Conservation (phyloP, 257 asterid species). For the Primulina huaijiensis region DNA sequence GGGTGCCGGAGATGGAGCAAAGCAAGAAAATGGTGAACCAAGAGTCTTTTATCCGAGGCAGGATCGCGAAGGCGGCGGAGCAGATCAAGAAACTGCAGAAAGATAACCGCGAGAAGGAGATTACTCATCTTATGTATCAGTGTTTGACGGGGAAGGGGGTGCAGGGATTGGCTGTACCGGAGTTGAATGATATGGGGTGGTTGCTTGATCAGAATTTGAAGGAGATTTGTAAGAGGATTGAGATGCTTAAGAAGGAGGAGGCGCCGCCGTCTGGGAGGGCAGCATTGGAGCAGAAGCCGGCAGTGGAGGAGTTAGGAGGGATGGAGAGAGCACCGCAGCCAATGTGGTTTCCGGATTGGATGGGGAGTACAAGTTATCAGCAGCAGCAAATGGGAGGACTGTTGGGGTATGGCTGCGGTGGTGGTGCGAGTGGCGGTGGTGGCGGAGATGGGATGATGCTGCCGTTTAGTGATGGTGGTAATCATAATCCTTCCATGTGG, state of each 20-base stretch:
- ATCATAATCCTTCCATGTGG: conserved; percentile 35
- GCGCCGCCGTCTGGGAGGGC: not conserved
- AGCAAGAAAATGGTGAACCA: conserved; percentile 89
- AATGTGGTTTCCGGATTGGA: conserved; percentile 50
- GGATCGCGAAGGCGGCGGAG: conserved; percentile 62
- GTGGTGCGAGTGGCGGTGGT: not conserved
- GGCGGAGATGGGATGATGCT: conserved; percentile 38
- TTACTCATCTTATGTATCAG: conserved; percentile 63
- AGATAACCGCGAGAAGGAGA: conserved; percentile 71
- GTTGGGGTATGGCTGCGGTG: conserved; percentile 32
- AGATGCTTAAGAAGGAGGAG: conserved; percentile 36
- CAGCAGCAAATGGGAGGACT: conserved; percentile 28
- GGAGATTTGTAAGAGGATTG: conserved; percentile 62
- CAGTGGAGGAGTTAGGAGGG: conserved; percentile 17
- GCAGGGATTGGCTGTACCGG: conserved; percentile 42
- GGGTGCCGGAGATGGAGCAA: conserved; percentile 92
- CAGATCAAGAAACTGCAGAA: conserved; percentile 60
- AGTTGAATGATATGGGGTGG: conserved; percentile 64
- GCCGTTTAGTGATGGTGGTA: conserved; percentile 38
- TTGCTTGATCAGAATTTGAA: conserved; percentile 56
- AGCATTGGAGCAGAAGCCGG: conserved; percentile 20
- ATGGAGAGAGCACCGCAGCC: conserved; percentile 40
- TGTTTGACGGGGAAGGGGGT: conserved; percentile 57
- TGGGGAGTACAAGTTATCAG: conserved; percentile 30
- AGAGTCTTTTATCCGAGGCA: conserved; percentile 57